Evolutionary conservation across 805 yeast species (phyloP).

Genomic region (Nakazawaea ambrosiae): DNA sequence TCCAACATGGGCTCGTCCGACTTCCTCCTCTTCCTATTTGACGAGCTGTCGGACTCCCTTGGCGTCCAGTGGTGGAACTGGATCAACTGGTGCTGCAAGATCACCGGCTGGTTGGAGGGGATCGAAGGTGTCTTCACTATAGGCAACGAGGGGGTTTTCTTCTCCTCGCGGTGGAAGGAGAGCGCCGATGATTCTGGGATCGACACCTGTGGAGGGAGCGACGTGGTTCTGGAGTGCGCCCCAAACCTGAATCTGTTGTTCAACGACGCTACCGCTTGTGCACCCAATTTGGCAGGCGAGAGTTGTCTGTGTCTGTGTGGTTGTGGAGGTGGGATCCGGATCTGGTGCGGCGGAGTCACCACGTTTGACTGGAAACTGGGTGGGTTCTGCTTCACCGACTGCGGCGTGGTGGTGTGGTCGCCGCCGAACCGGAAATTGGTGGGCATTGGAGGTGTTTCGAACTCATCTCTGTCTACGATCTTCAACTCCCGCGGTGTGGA

Average conservation of each 20-base stretch:
- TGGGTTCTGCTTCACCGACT: conserved; percentile 16
- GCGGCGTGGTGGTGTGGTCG: conserved; percentile 15
- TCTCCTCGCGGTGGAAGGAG: conserved; percentile 16
- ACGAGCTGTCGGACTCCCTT: background rate
- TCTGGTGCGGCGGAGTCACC: conserved; percentile 7
- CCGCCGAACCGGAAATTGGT: conserved; percentile 24
- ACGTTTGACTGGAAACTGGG: conserved; percentile 7
- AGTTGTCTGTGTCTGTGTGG: conserved; percentile 30
- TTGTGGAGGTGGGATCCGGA: background rate
- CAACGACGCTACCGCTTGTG: conserved; percentile 56
- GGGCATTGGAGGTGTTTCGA: conserved; percentile 26
- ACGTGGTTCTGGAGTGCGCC: conserved; percentile 29
- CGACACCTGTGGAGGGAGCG: conserved; percentile 30
- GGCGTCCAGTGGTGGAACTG: conserved; percentile 49
- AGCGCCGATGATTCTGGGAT: conserved; percentile 25
- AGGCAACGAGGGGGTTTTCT: conserved; percentile 13
- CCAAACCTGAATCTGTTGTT: conserved; percentile 11
- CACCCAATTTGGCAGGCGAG: conserved; percentile 70
- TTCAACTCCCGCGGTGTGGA: conserved; percentile 12
- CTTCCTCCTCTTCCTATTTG: conserved; percentile 14
- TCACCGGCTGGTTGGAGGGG: conserved; percentile 28
- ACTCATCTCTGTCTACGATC: conserved; percentile 1
- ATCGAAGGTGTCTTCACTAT: conserved; percentile 34
- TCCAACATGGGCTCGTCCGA: too few species aligned
- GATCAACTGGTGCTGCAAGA: conserved; percentile 37